A percentile compares a stretch with the other conserved stretches of the same genome.
Conservation (phyloP, 2,329 filamentous ascomycete genomes). For the Clonostachys sp. region DNA sequence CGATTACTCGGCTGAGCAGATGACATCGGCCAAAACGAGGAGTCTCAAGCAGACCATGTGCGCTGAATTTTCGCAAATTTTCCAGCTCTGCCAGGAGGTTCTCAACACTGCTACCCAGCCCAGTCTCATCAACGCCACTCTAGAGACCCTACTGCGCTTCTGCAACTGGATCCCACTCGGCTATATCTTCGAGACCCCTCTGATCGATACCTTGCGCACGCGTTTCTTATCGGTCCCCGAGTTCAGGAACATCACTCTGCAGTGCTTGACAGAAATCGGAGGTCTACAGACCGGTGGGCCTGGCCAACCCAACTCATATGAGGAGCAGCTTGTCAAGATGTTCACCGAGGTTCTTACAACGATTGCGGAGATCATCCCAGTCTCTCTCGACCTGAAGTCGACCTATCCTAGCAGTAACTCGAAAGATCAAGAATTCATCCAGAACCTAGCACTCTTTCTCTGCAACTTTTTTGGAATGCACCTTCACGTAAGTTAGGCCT, state of each 20-base stretch:
- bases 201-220: conserved; percentile 90
- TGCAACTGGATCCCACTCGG: conserved; percentile 98
- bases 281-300: conserved; percentile 78
- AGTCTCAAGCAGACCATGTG: conserved; percentile 99
- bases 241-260: conserved; percentile 94
- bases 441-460: conserved; percentile 92
- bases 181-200: conserved; percentile 96
- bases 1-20: conserved; percentile 96
- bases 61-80: conserved; percentile 96
- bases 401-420: conserved; percentile 91
- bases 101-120: conserved; percentile 84
- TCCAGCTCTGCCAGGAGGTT: conserved; percentile 95
- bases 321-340: conserved; percentile 96
- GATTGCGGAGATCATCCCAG: conserved; percentile 88
- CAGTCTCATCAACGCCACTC: conserved; percentile 89
- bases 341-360: conserved; percentile 94
- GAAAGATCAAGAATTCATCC: conserved; percentile 93
- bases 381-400: conserved; percentile 82
- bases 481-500: conserved; percentile 56
- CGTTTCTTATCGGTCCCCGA: conserved; percentile 91
- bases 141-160: conserved; percentile 92
- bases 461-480: conserved; percentile 97
- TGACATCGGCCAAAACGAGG: conserved; percentile 97
- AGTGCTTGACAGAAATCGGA: conserved; percentile 96
- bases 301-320: conserved; percentile 68